These are phyloP conservation scores for Abortiporus biennis DNA, from an alignment of 1,284 basidiomycete species.

Conservation along the genomic window DNA sequence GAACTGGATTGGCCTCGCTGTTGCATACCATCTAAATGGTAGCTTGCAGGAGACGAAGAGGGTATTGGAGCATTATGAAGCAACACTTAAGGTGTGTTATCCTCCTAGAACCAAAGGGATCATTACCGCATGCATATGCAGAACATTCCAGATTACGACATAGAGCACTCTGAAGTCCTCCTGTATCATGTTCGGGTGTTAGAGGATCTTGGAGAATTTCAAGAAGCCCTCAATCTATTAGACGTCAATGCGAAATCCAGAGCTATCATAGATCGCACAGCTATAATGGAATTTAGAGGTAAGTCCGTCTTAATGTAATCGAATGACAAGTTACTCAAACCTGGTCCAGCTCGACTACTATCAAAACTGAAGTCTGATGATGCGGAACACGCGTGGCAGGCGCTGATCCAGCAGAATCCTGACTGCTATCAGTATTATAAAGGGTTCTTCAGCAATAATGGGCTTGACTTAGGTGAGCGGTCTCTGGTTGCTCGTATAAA, in stretches of 20 bases:
- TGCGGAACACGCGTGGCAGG: slow-evolving; percentile 74
- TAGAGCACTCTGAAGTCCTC: slow-evolving; percentile 82
- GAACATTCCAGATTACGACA: slow-evolving; percentile 73
- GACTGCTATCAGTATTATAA: slow-evolving; percentile 82
- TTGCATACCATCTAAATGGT: slow-evolving; percentile 85
- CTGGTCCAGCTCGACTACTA: slow-evolving; percentile 57
- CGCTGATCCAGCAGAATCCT: slow-evolving; percentile 81
- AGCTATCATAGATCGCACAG: slow-evolving; percentile 65
- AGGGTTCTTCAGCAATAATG: slow-evolving; percentile 65
- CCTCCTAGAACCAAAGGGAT: neutral
- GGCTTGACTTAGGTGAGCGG: slow-evolving; percentile 42
- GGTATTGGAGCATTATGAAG: slow-evolving; percentile 67
- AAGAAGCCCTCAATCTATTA: slow-evolving; percentile 58
- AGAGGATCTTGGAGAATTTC: slow-evolving; percentile 67
- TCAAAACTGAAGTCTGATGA: slow-evolving; percentile 62
- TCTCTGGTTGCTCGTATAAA: slow-evolving; percentile 19
- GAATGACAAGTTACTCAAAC: slow-evolving; percentile 12
- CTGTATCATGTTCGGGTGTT: slow-evolving; percentile 81
- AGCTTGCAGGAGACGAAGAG: slow-evolving; percentile 69
- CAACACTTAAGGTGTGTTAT: slow-evolving; percentile 49
- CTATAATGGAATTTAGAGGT: slow-evolving; percentile 74
- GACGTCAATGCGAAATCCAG: slow-evolving; percentile 61
- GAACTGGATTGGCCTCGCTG: slow-evolving; percentile 88
- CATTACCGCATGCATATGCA: slow-evolving; percentile 24
- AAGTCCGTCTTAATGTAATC: slow-evolving; percentile 5